phyloP scores from a whole-genome alignment of 139 green algal genomes.

The Microglena sp. region DNA sequence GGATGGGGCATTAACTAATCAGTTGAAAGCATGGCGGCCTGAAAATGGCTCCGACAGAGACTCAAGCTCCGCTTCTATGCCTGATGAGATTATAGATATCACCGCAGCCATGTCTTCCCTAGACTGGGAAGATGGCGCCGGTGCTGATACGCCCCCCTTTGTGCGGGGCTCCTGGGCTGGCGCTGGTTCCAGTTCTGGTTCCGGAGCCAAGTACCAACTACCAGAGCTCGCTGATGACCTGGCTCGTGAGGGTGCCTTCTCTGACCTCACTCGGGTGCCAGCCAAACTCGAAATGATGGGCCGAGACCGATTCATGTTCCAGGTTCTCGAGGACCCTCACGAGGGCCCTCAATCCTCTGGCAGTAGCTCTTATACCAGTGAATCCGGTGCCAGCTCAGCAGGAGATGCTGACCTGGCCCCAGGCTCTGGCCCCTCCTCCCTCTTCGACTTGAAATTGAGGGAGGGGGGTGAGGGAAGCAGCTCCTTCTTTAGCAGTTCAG shows the following conservation, averaged over 20 bases:
- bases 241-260: constrained; percentile 4
- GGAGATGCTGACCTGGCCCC: background rate
- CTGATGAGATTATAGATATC: constrained; percentile 8
- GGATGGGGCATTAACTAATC: background rate
- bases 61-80: background rate
- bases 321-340: constrained; percentile 10
- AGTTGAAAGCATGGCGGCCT: background rate
- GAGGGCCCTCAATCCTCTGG: background rate
- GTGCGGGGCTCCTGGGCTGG: too few relatives aligned
- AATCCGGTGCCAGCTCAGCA: background rate
- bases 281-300: constrained; percentile 29
- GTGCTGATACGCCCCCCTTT: background rate
- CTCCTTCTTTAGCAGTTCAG: background rate
- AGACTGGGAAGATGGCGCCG: background rate
- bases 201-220: background rate
- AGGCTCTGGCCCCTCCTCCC: background rate
- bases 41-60: background rate
- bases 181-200: background rate
- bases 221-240: background rate
- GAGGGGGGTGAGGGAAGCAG: background rate
- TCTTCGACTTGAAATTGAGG: background rate
- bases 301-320: constrained; percentile 35
- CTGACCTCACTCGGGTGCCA: constrained; percentile 29
- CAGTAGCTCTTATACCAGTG: background rate
- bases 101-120: constrained; percentile 6